Conservation (phyloP, 108 stramenopile species). For the Craspedostauros australis region DNA sequence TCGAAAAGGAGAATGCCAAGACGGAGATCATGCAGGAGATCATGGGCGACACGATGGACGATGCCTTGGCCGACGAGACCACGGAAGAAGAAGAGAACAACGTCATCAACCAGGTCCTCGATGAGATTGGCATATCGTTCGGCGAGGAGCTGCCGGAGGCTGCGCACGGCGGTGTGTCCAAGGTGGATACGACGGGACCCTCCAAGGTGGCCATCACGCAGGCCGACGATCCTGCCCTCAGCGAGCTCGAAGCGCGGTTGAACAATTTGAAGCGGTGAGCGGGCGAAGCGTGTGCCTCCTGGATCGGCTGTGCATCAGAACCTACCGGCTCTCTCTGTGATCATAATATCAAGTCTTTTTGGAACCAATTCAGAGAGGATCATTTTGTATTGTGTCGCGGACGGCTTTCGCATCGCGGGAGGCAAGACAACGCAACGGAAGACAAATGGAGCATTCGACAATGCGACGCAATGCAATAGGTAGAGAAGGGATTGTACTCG, state of each 20-base stretch:
- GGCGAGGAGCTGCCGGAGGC: slow-evolving; percentile 72
- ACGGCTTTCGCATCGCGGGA: too few relatives aligned
- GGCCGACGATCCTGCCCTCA: slow-evolving; percentile 57
- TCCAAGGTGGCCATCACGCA: slow-evolving; percentile 37
- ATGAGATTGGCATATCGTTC: slow-evolving; percentile 86
- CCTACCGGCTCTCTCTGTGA: too few relatives aligned
- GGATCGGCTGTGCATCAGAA: too few relatives aligned
- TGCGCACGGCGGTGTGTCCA: slow-evolving; percentile 38
- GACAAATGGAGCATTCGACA: too few relatives aligned
- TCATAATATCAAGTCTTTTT: too few relatives aligned
- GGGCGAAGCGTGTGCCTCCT: too few relatives aligned
- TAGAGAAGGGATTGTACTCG: too few relatives aligned
- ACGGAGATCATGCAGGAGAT: slow-evolving; percentile 95
- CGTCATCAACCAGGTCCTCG: slow-evolving; percentile 81
- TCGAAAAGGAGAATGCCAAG: slow-evolving; percentile 91
- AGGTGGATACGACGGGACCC: slow-evolving; percentile 15
- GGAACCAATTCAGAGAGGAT: too few relatives aligned
- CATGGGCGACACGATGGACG: slow-evolving; percentile 94
- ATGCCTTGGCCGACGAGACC: slow-evolving; percentile 86
- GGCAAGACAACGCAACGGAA: too few relatives aligned
- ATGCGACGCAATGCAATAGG: too few relatives aligned
- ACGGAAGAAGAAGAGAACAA: slow-evolving; percentile 91
- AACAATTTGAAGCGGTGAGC: slow-evolving; percentile 87
- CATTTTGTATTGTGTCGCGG: too few relatives aligned
- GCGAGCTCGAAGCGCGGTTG: slow-evolving; percentile 78